Base-by-base conservation (phyloP, 164 flowering plant species). In the Platanus orientalis region DNA sequence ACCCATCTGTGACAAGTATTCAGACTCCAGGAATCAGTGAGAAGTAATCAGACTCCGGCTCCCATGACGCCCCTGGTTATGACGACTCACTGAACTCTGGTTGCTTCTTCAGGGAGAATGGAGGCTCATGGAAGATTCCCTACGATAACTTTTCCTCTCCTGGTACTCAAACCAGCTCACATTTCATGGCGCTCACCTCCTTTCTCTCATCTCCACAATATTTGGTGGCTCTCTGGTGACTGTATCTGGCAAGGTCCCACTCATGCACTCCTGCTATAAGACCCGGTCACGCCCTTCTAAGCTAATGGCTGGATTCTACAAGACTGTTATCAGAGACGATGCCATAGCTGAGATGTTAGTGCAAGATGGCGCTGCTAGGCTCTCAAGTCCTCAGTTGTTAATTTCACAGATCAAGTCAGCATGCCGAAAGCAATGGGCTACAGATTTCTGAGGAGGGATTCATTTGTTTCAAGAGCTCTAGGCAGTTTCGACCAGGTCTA, bases 21-120 rank as follows among this genome's bases (percentile, higher is more conserved):
- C n/a, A n/a, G n/a, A 64, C 47, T 44, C 39, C 54, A 7, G 96
- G 96, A 28, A 82, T 76, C 2, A 97, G 99, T 40, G 97, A 88
- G 96, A 96, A 97, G 99, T 40, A 83, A n/a, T n/a, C n/a, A n/a
- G n/a, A 79, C 12, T 76, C 83, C 1, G 97, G 96, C 29, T 97
- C 99, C 6, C 99, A 91, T 63, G 95, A 94, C 64, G 86, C 80
- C 19, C 96, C 99, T 0, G 40, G 56, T n/a, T 86, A 83, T 58
- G 61, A 84, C 39, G 71, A 85, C 27, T 30, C 72, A 17, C 95
- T 96, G 16, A 54, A 71, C 59, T 69, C 79, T 1, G 76, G 47
- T 51, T 65, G 34, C 54, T 94, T 94, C 79, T 83, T 86, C 68
- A 78, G 62, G 69, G 90, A 87, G 20, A 60, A 78, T 36, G 89